phyloP scores from a whole-genome alignment of 495 filamentous ascomycete genomes.

The Talaromyces adpressus region DNA sequence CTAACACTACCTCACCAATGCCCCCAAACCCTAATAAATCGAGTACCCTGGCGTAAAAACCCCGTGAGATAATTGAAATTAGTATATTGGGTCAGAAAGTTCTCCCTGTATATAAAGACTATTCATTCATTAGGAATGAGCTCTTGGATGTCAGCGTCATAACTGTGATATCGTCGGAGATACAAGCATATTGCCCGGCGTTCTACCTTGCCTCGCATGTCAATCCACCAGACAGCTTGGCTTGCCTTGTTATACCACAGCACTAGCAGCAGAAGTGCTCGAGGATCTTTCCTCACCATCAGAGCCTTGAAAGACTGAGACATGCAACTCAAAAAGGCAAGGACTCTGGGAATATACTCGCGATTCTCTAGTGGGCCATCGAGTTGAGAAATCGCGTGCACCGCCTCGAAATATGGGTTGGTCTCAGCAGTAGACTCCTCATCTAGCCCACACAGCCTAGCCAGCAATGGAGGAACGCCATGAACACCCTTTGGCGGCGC shows the following conservation, averaged over 20 bases:
- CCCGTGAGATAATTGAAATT: no score
- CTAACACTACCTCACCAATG: no score
- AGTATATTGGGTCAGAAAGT: no score
- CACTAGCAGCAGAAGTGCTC: conserved; percentile 24
- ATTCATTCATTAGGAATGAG: not conserved
- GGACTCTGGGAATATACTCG: conserved; percentile 8
- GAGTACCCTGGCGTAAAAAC: no score
- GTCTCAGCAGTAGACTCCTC: conserved; percentile 4
- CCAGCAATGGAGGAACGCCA: not conserved
- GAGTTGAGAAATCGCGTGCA: conserved; percentile 9
- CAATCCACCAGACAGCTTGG: conserved; percentile 26
- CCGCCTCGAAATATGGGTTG: conserved; percentile 27
- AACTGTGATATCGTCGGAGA: conserved; percentile 13
- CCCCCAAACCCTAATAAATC: no score
- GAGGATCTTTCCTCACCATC: conserved; percentile 22
- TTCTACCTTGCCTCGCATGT: conserved; percentile 25
- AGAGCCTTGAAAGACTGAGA: conserved; percentile 15
- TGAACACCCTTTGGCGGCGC: not conserved
- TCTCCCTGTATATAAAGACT: not conserved
- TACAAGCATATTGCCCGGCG: conserved; percentile 35
- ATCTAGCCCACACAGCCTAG: not conserved
- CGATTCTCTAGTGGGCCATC: conserved; percentile 2
- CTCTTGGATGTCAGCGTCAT: not conserved
- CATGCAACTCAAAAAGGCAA: conserved; percentile 14
- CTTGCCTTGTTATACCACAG: conserved; percentile 28